phyloP scores from a whole-genome alignment of 2,329 filamentous ascomycete genomes.

The Paecilomyces dactylethromorphus region DNA sequence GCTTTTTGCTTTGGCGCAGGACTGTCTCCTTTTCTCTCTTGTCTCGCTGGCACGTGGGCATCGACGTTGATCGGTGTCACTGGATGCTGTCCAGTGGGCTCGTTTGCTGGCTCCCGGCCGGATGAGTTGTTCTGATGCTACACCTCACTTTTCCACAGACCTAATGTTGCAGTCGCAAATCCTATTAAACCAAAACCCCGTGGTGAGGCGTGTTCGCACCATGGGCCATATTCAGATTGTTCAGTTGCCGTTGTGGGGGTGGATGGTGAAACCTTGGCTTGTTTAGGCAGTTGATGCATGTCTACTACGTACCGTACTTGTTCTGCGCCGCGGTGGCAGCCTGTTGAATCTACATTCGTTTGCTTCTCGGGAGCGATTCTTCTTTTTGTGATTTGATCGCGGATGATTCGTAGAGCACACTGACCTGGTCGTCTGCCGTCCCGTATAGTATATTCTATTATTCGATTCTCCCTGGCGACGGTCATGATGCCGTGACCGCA shows the following conservation, averaged over 20 bases:
- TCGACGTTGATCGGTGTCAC: neutral
- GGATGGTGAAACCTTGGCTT: neutral
- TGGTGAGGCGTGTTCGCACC: neutral
- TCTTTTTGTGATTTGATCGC: neutral
- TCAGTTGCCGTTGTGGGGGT: neutral
- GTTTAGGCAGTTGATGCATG: neutral
- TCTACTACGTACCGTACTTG: neutral
- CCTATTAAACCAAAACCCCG: neutral
- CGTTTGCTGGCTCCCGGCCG: neutral
- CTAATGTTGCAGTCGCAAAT: neutral
- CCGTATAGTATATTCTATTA: neutral
- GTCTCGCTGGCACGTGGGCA: constrained; percentile 1
- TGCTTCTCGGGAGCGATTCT: neutral
- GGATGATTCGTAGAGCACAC: neutral
- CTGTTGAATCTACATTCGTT: neutral
- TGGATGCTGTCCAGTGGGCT: neutral
- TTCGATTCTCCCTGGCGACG: too few species aligned
- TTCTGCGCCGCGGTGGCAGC: neutral
- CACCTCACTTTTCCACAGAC: neutral
- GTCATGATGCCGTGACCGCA: neutral
- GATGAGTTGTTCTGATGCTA: neutral
- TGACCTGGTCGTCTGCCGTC: neutral
- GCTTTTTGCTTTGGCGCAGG: neutral
- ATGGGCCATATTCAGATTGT: neutral
- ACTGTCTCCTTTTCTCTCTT: neutral